Percentiles rank a stretch among this genome's conserved stretches.
Evolutionary conservation across 2,329 filamentous ascomycete genomes (phyloP).

Genomic region (Fusarium torreyae): DNA sequence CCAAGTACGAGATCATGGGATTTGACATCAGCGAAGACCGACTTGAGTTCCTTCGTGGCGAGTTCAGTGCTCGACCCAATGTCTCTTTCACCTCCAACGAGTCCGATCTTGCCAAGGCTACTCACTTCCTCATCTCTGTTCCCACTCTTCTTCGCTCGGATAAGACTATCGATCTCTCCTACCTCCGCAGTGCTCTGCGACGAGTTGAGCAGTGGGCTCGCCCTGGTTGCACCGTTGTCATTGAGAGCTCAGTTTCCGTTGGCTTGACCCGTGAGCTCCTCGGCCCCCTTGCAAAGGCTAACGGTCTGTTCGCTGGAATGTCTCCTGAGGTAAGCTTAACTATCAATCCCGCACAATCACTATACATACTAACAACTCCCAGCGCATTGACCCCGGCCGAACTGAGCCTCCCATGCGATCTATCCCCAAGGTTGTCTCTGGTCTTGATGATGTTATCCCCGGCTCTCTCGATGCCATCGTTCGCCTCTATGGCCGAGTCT

Average conservation of each 20-base stretch:
- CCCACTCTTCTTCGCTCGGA: constrained; percentile 65
- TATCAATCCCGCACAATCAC: fast-evolving
- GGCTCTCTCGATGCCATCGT: constrained; percentile 61
- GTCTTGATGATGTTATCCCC: constrained; percentile 62
- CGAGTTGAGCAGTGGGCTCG: constrained; percentile 59
- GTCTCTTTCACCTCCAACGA: constrained; percentile 55
- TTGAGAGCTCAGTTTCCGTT: constrained; percentile 68
- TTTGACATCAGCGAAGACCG: constrained; percentile 62
- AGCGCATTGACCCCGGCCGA: constrained; percentile 68
- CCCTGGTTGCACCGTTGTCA: constrained; percentile 62
- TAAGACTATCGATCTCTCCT: constrained; percentile 63
- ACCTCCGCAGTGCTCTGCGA: constrained; percentile 59
- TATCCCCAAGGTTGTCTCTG: constrained; percentile 69
- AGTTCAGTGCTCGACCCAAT: constrained; percentile 41
- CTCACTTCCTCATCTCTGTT: constrained; percentile 67
- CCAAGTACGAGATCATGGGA: constrained; percentile 58
- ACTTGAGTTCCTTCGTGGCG: constrained; percentile 52
- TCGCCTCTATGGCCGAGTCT: constrained; percentile 61
- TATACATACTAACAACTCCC: constrained; percentile 1
- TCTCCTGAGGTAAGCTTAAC: constrained; percentile 56
- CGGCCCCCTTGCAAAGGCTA: constrained; percentile 58
- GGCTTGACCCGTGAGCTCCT: constrained; percentile 69
- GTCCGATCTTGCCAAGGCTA: constrained; percentile 58
- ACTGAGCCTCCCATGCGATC: constrained; percentile 55
- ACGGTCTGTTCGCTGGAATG: constrained; percentile 64